Percentiles rank a stretch among this genome's conserved stretches.
These are phyloP conservation scores for Agrocybe chaxingu DNA, from an alignment of 768 basidiomycete species.

Conservation along the genomic window DNA sequence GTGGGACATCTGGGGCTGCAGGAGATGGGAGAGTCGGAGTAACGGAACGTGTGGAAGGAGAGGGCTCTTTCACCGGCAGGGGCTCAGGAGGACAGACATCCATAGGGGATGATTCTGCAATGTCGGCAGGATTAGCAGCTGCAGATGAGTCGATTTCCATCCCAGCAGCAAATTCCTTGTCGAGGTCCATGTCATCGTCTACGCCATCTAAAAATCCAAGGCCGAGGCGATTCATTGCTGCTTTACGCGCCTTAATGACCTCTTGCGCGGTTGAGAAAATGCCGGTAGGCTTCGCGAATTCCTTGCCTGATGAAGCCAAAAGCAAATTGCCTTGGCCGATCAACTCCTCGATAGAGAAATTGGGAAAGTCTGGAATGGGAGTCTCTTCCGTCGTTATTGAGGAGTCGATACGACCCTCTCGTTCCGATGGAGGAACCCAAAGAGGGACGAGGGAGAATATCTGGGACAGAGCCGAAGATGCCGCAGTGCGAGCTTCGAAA, in stretches of 20 bases:
- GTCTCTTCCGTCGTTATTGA: conserved; percentile 20
- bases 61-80: conserved; percentile 35
- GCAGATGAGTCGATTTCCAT: conserved; percentile 45
- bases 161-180: conserved; percentile 73
- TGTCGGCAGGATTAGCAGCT: conserved; percentile 38
- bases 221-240: conserved; percentile 85
- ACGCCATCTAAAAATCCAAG: conserved; percentile 81
- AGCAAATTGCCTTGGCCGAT: conserved; percentile 76
- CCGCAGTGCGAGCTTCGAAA: conserved; percentile 89
- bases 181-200: conserved; percentile 81
- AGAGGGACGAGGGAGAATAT: conserved; percentile 82
- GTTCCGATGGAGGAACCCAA: conserved; percentile 58
- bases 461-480: conserved; percentile 83
- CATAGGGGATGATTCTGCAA: conserved; percentile 38
- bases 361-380: conserved; percentile 57
- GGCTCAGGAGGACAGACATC: conserved; percentile 36
- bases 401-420: conserved; percentile 20
- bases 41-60: conserved; percentile 38
- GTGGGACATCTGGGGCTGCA: conserved; percentile 33
- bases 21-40: conserved; percentile 54
- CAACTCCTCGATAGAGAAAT: conserved; percentile 74
- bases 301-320: conserved; percentile 90
- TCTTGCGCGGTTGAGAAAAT: conserved; percentile 74
- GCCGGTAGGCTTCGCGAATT: conserved; percentile 74
- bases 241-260: conserved; percentile 83